phyloP scores from a whole-genome alignment of 2,329 filamentous ascomycete species.

The Aphanocladium album region DNA sequence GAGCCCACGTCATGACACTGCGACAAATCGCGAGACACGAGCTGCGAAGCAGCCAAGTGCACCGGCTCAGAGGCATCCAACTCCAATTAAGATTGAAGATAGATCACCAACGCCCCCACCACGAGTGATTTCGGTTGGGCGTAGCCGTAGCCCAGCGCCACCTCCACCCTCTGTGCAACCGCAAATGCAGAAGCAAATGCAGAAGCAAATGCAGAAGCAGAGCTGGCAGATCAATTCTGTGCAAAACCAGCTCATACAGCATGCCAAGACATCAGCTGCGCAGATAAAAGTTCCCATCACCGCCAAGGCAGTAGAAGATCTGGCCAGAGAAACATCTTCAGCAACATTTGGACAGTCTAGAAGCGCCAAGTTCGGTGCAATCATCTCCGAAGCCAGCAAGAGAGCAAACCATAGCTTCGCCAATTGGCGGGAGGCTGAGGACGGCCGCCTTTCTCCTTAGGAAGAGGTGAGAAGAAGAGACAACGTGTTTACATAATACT shows the following conservation, averaged over 20 bases:
- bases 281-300: neutral
- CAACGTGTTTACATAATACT: too few species aligned
- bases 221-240: conserved; percentile 9
- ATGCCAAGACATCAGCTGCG: neutral
- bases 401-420: neutral
- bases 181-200: neutral
- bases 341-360: neutral
- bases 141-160: neutral
- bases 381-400: neutral
- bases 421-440: neutral
- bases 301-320: neutral
- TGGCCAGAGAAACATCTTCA: neutral
- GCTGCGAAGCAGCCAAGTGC: neutral
- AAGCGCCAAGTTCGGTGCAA: neutral
- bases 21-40: neutral
- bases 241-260: neutral
- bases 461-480: conserved; percentile 18
- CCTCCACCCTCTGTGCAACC: neutral
- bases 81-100: neutral
- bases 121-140: neutral
- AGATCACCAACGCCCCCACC: conserved; percentile 1
- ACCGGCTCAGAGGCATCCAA: neutral
- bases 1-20: neutral
- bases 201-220: neutral
- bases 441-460: conserved; percentile 25